Conservation (phyloP, 768 basidiomycete species). For the Basidioascus undulatus region DNA sequence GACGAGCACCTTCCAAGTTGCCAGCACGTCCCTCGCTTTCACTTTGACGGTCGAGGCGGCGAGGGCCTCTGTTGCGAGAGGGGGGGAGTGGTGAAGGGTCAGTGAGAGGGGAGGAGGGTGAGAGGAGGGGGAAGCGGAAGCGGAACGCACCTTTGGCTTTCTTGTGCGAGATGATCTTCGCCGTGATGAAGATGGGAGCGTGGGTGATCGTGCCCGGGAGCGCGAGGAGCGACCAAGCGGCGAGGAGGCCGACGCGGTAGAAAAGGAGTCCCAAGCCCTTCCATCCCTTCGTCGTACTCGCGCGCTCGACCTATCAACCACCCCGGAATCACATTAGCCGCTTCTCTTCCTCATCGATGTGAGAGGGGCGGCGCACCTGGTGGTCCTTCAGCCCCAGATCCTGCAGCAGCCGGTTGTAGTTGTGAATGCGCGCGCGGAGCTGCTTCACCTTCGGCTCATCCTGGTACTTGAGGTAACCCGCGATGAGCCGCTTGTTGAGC, state of each 20-base stretch:
- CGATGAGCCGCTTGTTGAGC: conserved; percentile 71
- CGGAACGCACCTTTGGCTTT: conserved; percentile 54
- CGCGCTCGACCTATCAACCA: conserved; percentile 68
- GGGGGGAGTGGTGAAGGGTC: background rate
- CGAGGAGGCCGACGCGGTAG: conserved; percentile 54
- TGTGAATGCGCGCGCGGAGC: conserved; percentile 51
- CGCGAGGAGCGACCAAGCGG: conserved; percentile 59
- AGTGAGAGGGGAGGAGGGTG: background rate
- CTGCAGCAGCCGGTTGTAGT: conserved; percentile 66
- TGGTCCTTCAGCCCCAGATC: conserved; percentile 86
- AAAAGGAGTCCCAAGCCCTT: conserved; percentile 60
- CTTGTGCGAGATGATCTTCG: conserved; percentile 58
- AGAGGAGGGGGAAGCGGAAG: background rate
- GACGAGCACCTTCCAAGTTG: conserved; percentile 91
- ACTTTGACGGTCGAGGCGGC: conserved; percentile 89
- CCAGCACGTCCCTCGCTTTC: conserved; percentile 84
- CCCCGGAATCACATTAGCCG: no score
- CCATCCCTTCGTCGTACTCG: conserved; percentile 52
- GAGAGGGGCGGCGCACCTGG: conserved; percentile 31
- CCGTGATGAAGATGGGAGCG: conserved; percentile 75
- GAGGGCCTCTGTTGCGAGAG: conserved; percentile 45
- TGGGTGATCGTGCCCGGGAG: conserved; percentile 79
- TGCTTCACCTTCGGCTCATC: conserved; percentile 72
- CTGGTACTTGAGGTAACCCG: conserved; percentile 79
- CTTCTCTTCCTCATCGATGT: no score